A percentile compares a stretch with the other conserved stretches of the same genome.
Conservation (phyloP, 345 rosid genomes). For the Boechera stricta region DNA sequence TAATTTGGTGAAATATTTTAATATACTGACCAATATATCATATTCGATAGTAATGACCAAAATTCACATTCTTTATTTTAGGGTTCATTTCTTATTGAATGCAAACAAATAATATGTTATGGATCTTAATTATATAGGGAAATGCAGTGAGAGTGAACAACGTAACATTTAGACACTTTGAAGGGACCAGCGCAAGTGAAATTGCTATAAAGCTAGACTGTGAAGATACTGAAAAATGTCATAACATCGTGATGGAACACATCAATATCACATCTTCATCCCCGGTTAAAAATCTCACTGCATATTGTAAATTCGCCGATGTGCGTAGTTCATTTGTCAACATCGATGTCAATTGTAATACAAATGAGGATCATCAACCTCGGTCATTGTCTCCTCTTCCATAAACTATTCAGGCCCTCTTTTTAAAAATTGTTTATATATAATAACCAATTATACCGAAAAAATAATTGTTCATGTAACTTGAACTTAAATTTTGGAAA, state of each 20-base stretch:
- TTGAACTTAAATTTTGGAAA: neutral
- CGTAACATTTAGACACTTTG: conserved; percentile 23
- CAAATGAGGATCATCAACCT: neutral
- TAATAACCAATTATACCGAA: neutral
- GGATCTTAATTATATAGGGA: neutral
- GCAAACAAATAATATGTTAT: neutral
- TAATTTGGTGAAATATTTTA: neutral
- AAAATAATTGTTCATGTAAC: neutral
- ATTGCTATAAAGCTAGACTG: conserved; percentile 33
- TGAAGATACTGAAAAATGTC: conserved; percentile 4
- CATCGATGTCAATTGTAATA: conserved; percentile 1
- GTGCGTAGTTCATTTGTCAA: conserved; percentile 8
- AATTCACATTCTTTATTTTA: neutral
- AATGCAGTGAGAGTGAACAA: conserved; percentile 29
- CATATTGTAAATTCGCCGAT: conserved; percentile 32
- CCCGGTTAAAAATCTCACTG: neutral
- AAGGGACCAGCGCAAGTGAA: conserved; percentile 17
- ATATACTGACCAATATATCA: neutral
- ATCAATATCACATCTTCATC: conserved; percentile 33
- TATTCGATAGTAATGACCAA: neutral
- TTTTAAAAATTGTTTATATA: neutral
- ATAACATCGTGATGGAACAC: conserved; percentile 28
- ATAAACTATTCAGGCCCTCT: neutral
- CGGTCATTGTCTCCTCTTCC: neutral
- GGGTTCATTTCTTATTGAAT: neutral